A percentile compares a stretch with the other conserved stretches of the same genome.
Conservation (phyloP, 2,329 filamentous ascomycete genomes). For the Verticillium isaacii region DNA sequence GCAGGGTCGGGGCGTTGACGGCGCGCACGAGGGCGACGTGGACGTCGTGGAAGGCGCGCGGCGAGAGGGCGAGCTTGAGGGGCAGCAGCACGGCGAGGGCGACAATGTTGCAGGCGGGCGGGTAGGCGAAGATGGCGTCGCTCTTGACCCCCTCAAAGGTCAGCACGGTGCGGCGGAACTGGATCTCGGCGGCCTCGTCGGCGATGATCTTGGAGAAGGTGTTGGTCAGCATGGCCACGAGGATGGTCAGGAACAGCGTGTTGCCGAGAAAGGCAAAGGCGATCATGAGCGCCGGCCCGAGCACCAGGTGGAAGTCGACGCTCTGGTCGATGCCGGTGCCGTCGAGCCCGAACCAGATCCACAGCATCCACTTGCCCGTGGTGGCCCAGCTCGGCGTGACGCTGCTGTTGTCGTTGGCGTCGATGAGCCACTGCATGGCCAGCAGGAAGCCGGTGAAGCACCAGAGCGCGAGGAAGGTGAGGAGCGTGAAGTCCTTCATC, state of each 20-base stretch:
- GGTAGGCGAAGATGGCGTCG: conserved; percentile 78
- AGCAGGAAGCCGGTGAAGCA: conserved; percentile 80
- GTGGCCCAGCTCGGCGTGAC: conserved; percentile 48
- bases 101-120: conserved; percentile 78
- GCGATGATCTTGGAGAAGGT: conserved; percentile 75
- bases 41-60: conserved; percentile 86
- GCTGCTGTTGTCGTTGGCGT: conserved; percentile 46
- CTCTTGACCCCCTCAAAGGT: conserved; percentile 84
- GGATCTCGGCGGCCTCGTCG: conserved; percentile 75
- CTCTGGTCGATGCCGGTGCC: conserved; percentile 59
- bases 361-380: conserved; percentile 79
- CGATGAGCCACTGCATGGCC: conserved; percentile 72
- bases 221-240: conserved; percentile 84
- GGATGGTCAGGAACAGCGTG: conserved; percentile 79
- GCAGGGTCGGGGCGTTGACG: conserved; percentile 70
- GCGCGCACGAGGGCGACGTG: conserved; percentile 72
- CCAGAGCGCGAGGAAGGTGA: conserved; percentile 73
- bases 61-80: conserved; percentile 71
- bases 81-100: conserved; percentile 71
- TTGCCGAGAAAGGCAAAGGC: conserved; percentile 83
- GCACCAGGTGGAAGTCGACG: conserved; percentile 68
- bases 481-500: conserved; percentile 77
- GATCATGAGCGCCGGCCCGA: conserved; percentile 76
- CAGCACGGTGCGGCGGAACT: conserved; percentile 74
- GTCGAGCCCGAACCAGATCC: conserved; percentile 88